Evolutionary conservation across 1,139 yeast genomes (phyloP).

Genomic region (Blastobotrys illinoisensis): DNA sequence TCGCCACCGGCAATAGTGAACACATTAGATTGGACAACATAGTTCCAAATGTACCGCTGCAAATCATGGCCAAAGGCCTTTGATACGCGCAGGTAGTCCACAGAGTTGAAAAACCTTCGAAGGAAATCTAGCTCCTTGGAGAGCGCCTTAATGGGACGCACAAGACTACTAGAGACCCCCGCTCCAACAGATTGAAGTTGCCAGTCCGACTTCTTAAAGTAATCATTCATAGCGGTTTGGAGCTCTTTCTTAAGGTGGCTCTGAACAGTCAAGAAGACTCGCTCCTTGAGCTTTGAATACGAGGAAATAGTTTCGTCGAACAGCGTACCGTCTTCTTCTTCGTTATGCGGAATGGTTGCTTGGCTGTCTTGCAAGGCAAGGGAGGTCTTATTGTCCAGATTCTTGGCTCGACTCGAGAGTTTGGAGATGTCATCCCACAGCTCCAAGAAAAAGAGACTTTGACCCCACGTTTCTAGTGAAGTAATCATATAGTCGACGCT

Average conservation of each 20-base stretch:
- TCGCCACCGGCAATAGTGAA: conserved; percentile 52
- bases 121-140: conserved; percentile 38
- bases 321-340: conserved; percentile 40
- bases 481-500: conserved; percentile 50
- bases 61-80: conserved; percentile 42
- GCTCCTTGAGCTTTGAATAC: conserved; percentile 40
- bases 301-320: conserved; percentile 50
- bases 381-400: conserved; percentile 15
- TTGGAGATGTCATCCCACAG: conserved; percentile 43
- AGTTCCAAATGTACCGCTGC: conserved; percentile 49
- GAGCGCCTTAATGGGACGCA: conserved; percentile 34
- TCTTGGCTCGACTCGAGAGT: conserved; percentile 15
- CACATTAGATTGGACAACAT: conserved; percentile 57
- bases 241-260: conserved; percentile 48
- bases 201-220: conserved; percentile 39
- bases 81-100: conserved; percentile 25
- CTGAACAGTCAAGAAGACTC: conserved; percentile 39
- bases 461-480: conserved; percentile 57
- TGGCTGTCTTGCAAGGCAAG: conserved; percentile 11
- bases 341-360: conserved; percentile 22
- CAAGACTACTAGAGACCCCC: conserved; percentile 34
- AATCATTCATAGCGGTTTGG: conserved; percentile 45
- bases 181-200: conserved; percentile 13
- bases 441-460: conserved; percentile 58
- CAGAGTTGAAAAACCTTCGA: conserved; percentile 32